Evolutionary conservation across 257 asterid species (phyloP).

Genomic region (Lithospermum erythrorhizon): DNA sequence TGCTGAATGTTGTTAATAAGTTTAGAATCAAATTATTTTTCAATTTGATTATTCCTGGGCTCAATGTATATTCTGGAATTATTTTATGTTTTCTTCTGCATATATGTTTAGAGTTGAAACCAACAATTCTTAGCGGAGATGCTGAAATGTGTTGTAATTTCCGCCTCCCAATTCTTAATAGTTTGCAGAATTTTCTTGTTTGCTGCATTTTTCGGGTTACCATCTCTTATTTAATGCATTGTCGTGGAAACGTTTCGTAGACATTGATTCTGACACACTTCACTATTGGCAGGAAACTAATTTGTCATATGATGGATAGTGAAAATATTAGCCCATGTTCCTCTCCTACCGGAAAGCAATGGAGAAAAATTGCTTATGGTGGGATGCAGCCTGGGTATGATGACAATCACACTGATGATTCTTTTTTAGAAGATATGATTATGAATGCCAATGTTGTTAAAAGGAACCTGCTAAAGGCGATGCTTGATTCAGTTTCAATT

Average conservation of each 20-base stretch:
- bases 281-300: background rate
- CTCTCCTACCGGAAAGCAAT: conserved; percentile 38
- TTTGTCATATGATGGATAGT: conserved; percentile 28
- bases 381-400: conserved; percentile 93
- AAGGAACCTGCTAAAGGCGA: conserved; percentile 71
- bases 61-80: too few species aligned
- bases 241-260: background rate
- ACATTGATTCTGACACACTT: background rate
- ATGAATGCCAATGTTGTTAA: conserved; percentile 95
- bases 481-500: conserved; percentile 73
- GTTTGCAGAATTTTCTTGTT: too few species aligned
- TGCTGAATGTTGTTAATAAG: too few species aligned
- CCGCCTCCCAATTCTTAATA: too few species aligned
- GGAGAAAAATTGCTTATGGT: conserved; percentile 89
- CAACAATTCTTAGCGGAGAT: too few species aligned
- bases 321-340: conserved; percentile 18
- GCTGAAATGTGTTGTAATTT: too few species aligned
- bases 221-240: too few species aligned
- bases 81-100: too few species aligned
- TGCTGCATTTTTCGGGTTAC: too few species aligned
- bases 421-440: conserved; percentile 85
- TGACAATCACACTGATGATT: conserved; percentile 81
- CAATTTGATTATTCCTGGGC: too few species aligned
- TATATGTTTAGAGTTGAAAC: too few species aligned
- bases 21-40: too few species aligned